Percentiles rank a stretch among this genome's conserved stretches.
phyloP scores from a whole-genome alignment of 208 protist species.

The Jaenimonas drosophilae region DNA sequence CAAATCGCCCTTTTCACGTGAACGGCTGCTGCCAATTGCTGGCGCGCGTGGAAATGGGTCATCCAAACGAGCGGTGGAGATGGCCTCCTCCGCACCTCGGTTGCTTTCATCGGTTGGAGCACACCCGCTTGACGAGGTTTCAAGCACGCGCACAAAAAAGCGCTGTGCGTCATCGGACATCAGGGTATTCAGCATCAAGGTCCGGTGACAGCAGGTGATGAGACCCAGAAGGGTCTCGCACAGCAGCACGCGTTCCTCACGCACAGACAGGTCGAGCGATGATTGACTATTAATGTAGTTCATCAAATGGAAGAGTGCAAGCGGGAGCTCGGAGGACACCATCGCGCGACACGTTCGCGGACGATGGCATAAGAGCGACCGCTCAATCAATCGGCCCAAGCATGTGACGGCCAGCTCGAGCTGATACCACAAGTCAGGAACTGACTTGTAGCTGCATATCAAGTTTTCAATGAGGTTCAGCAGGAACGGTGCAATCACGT shows the following conservation, averaged over 20 bases:
- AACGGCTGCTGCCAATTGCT: conserved; percentile 32
- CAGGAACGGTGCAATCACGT: conserved; percentile 61
- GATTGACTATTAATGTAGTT: conserved; percentile 49
- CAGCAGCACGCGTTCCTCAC: conserved; percentile 54
- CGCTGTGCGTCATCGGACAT: conserved; percentile 30
- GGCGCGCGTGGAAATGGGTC: conserved; percentile 63
- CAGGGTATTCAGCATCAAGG: conserved; percentile 38
- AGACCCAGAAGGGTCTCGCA: conserved; percentile 59
- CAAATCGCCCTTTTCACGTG: conserved; percentile 77
- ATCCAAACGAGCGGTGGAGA: conserved; percentile 51
- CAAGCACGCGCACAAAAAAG: conserved; percentile 65
- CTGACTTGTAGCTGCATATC: conserved; percentile 18
- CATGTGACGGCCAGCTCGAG: conserved; percentile 68
- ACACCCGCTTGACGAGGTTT: no score
- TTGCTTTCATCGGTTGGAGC: no score
- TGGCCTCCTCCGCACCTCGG: no score
- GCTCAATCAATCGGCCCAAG: conserved; percentile 61
- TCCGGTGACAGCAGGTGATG: conserved; percentile 34
- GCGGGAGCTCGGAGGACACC: conserved; percentile 34
- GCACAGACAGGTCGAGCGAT: conserved; percentile 39
- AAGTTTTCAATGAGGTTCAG: conserved; percentile 51
- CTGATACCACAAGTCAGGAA: conserved; percentile 62
- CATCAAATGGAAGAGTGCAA: conserved; percentile 50
- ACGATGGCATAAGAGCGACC: conserved; percentile 63
- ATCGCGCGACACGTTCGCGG: conserved; percentile 41